Evolutionary conservation across 2,329 filamentous ascomycete species (phyloP).

Genomic region (Xylaria sp.): DNA sequence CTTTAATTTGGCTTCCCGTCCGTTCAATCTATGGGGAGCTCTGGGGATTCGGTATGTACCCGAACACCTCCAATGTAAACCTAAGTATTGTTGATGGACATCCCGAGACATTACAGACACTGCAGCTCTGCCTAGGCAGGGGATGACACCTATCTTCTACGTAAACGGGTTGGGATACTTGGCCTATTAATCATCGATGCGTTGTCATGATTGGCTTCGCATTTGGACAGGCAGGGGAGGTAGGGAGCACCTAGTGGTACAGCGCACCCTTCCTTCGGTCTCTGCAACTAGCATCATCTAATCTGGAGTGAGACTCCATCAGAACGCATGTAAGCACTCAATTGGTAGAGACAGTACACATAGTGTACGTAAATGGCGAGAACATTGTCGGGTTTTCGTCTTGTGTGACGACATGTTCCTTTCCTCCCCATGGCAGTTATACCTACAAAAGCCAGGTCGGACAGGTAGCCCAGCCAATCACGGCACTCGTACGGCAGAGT

Average conservation of each 20-base stretch:
- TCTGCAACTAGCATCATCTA: neutral
- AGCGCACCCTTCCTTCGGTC: neutral
- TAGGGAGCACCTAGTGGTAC: neutral
- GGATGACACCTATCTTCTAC: neutral
- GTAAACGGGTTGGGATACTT: neutral
- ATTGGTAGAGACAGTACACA: neutral
- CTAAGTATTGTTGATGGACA: neutral
- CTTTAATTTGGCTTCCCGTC: neutral
- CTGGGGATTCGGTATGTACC: neutral
- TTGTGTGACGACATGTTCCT: neutral
- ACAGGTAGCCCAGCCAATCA: conserved; percentile 22
- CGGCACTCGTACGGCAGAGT: neutral
- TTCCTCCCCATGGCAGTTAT: neutral
- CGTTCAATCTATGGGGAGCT: neutral
- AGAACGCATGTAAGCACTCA: neutral
- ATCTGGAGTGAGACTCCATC: conserved; percentile 3
- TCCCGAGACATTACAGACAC: conserved; percentile 11
- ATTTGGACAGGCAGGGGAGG: neutral
- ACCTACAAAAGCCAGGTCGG: neutral
- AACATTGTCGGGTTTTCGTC: neutral
- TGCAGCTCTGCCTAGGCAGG: neutral
- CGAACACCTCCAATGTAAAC: neutral
- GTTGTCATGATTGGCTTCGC: neutral
- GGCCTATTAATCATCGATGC: neutral
- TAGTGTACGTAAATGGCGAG: neutral